Base-by-base conservation (phyloP, 2,329 filamentous ascomycete species). In the Dactylella cylindrospora region DNA sequence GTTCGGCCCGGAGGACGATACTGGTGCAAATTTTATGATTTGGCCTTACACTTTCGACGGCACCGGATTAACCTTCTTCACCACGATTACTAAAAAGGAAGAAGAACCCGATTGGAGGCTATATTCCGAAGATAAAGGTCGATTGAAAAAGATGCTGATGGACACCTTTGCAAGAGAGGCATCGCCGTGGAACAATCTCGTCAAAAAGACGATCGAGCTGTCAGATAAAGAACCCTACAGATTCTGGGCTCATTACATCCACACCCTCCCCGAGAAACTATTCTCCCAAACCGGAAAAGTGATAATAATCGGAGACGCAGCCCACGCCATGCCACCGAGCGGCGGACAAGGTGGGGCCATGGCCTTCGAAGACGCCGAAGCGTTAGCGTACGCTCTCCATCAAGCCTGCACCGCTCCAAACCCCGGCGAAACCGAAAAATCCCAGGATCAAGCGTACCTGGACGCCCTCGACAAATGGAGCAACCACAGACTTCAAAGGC, bases 271-370 rank as follows among this genome's bases (percentile, higher is more conserved):
- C 3, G 55, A 61, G 22, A 61, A 53, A 19, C 41, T 61, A 7
- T 47, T 47, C 31, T 61, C 55, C 1, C 47, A 61, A 4, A 53
- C 43, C 3, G 50, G 35, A 8, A 43, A 44, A 15, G 17, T 64
- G 9, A 41, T 83, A 3, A 70, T 83, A 1, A 70, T 82, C 2
- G 80, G 80, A 3, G 80, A 83, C 68, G 79, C 79, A 1, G 79
- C 79, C 0, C 80, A 83, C 70, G 79, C 79, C 0, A 71, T 82
- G 51, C 76, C 78, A 1, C 75, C 80, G 0, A 77, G 75, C 4
- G 76, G 76, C 0, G 79, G 79, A 1, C 80, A 82, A 68, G 80
- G 80, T 0, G 75, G 77, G 0, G 77, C 75, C 3, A 79, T 81
- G 68, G 80, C 78, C 0, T 67, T 83, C 8, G 80, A 83, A 67